A percentile compares a stretch with the other conserved stretches of the same genome.
Evolutionary conservation across 129 eudicot species (phyloP).

Genomic region (Chrysanthemum seticuspe): DNA sequence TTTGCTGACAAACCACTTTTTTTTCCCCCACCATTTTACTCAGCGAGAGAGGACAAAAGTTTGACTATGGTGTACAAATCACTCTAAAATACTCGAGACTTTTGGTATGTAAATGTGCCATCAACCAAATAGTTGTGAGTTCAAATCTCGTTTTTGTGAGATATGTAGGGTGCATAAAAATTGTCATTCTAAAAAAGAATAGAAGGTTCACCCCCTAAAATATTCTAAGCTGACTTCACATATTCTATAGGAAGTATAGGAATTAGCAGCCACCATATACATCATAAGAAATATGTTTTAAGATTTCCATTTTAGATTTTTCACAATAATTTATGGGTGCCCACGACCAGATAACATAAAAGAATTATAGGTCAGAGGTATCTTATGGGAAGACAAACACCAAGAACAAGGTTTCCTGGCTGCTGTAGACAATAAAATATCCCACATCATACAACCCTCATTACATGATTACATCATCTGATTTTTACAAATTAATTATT

Average conservation of each 20-base stretch:
- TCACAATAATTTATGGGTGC: neutral
- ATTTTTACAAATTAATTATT: neutral
- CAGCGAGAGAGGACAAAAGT: too few species aligned
- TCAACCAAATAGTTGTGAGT: too few species aligned
- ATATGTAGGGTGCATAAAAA: too few species aligned
- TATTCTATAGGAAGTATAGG: slow-evolving; percentile 6
- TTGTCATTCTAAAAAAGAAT: too few species aligned
- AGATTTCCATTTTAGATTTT: neutral
- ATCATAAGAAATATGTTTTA: neutral
- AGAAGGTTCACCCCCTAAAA: neutral
- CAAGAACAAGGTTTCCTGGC: neutral
- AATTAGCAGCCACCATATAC: slow-evolving; percentile 1
- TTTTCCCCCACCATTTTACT: too few species aligned
- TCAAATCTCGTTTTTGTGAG: too few species aligned
- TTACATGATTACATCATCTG: neutral
- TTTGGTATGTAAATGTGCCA: too few species aligned
- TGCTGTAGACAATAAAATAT: neutral
- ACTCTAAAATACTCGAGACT: too few species aligned
- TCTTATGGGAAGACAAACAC: neutral
- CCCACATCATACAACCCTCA: neutral
- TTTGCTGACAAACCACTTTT: too few species aligned
- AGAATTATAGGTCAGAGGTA: neutral
- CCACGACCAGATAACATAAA: neutral
- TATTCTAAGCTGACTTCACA: slow-evolving; percentile 20
- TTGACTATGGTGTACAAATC: too few species aligned